phyloP scores from a whole-genome alignment of 805 yeast species.

The Metschnikowia baotianmanensis region DNA sequence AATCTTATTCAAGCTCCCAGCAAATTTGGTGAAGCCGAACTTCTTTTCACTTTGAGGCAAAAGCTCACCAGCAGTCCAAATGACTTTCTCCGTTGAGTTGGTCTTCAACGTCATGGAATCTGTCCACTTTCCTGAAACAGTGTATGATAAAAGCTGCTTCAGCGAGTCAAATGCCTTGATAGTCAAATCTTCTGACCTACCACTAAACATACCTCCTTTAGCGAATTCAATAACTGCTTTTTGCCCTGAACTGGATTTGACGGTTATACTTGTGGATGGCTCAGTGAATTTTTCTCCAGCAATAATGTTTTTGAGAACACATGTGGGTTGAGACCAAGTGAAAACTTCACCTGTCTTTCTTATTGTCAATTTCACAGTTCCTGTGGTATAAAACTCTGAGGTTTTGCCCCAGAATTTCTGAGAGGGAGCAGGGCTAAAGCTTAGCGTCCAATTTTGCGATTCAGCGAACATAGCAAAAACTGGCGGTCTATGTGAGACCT shows the following conservation, averaged over 20 bases:
- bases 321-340: conserved; percentile 80
- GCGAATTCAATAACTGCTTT: conserved; percentile 74
- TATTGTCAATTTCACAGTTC: conserved; percentile 57
- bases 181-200: conserved; percentile 67
- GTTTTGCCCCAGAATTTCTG: conserved; percentile 97
- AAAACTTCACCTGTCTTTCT: conserved; percentile 66
- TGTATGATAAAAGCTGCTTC: conserved; percentile 37
- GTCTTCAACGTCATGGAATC: conserved; percentile 50
- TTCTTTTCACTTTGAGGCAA: conserved; percentile 57
- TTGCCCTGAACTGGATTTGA: conserved; percentile 66
- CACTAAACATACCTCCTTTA: conserved; percentile 79
- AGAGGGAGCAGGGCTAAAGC: conserved; percentile 64
- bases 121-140: conserved; percentile 84
- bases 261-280: conserved; percentile 67
- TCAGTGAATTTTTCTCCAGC: conserved; percentile 96
- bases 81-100: conserved; percentile 37
- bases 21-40: conserved; percentile 83
- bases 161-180: conserved; percentile 42
- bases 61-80: conserved; percentile 74
- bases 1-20: conserved; percentile 78
- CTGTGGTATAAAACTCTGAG: conserved; percentile 76
- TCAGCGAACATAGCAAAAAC: conserved; percentile 82
- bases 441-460: conserved; percentile 64
- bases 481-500: conserved; percentile 84
- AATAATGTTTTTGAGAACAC: conserved; percentile 78